phyloP scores from a whole-genome alignment of 2,329 filamentous ascomycete genomes.

The Corinectria fuckeliana region DNA sequence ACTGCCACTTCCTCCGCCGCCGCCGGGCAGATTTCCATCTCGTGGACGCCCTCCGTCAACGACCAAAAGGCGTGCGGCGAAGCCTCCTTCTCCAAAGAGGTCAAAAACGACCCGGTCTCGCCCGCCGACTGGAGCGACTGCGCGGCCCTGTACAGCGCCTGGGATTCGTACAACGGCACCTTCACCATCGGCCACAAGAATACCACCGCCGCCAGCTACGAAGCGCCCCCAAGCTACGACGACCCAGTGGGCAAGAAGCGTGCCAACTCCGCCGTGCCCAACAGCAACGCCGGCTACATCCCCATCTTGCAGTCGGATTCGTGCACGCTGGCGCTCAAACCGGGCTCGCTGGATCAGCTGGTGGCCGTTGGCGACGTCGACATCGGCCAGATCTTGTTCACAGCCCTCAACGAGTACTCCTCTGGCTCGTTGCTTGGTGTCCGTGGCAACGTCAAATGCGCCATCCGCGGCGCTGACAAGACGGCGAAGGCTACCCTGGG shows the following conservation, averaged over 20 bases:
- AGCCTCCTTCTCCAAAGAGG: slow-evolving; percentile 31
- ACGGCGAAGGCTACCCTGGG: not conserved
- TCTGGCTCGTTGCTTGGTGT: slow-evolving; percentile 1
- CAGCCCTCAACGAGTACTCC: slow-evolving; percentile 10
- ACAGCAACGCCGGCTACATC: not conserved
- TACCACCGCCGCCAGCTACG: not conserved
- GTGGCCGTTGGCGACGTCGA: slow-evolving; percentile 36
- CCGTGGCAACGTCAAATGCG: slow-evolving; percentile 7
- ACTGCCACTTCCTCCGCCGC: slow-evolving; percentile 9
- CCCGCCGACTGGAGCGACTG: slow-evolving; percentile 42
- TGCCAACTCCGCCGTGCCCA: not conserved
- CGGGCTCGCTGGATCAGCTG: slow-evolving; percentile 6
- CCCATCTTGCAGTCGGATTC: slow-evolving; percentile 13
- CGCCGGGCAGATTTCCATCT: slow-evolving; percentile 23
- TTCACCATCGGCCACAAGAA: slow-evolving; percentile 32
- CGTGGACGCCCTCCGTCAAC: slow-evolving; percentile 35
- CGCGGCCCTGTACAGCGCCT: slow-evolving; percentile 41
- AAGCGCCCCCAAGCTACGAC: not conserved
- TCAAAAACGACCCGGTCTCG: slow-evolving; percentile 18
- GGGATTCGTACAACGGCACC: slow-evolving; percentile 40
- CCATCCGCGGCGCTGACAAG: not conserved
- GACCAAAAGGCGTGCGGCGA: slow-evolving; percentile 38
- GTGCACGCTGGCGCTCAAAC: slow-evolving; percentile 17
- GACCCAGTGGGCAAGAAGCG: not conserved
- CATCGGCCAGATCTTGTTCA: slow-evolving; percentile 28